Conservation (phyloP, 768 basidiomycete genomes). For the Tylopilus felleus region DNA sequence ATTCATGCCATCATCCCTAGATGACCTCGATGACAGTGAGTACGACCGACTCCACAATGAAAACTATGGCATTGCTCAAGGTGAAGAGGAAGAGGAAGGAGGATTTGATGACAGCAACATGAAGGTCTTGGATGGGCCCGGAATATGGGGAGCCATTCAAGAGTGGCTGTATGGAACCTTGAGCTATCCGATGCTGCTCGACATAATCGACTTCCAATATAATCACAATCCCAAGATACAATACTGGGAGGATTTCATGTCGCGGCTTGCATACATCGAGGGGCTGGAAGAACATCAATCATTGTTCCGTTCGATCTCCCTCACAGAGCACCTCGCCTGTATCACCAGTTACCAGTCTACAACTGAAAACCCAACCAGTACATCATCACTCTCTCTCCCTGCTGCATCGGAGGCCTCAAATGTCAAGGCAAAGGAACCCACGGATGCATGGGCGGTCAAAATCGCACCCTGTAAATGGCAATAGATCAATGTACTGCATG, state of each 20-base stretch:
- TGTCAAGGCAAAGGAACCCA: background rate
- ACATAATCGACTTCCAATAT: background rate
- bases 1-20: background rate
- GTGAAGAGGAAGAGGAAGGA: background rate
- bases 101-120: background rate
- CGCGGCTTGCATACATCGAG: background rate
- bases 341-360: background rate
- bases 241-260: background rate
- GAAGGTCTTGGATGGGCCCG: background rate
- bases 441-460: background rate
- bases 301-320: background rate
- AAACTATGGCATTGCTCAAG: background rate
- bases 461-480: background rate
- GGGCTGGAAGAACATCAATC: background rate
- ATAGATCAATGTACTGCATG: background rate
- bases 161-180: background rate
- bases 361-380: too few relatives aligned
- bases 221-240: background rate
- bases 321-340: background rate
- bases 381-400: too few relatives aligned
- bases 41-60: background rate
- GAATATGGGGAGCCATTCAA: background rate
- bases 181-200: background rate
- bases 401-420: too few relatives aligned
- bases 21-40: background rate